Base-by-base conservation (phyloP, 2,329 filamentous ascomycete genomes). In the Cordyceps fumosorosea region DNA sequence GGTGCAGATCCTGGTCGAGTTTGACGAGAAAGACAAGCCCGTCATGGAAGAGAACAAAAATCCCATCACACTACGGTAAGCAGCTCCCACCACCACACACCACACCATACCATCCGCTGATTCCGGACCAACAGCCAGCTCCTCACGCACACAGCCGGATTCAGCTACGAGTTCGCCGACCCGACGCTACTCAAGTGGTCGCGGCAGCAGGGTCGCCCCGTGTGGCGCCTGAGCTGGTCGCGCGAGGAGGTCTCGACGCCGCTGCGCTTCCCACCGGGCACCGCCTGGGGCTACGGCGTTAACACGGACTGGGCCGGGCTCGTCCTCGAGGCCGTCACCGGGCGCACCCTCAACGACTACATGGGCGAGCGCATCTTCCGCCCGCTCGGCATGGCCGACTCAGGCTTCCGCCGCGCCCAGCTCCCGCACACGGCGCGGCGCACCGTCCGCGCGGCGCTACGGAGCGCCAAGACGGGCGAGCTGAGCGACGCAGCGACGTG, bases 231-330 rank as follows among this genome's bases (percentile, higher is more conserved):
- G 34, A 57, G 65, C n/a, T 69, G 65, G 52, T 67, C 65, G 3
- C 56, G 69, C n/a, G 72, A 73, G 12, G 70, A 70, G 63, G 76
- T 69, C 63, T 63, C 65, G 34, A 70, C 74, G 63, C 78, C 75
- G 1, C 67, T 77, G 11, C 67, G 69, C 56, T 76, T 76, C 64
- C 58, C 68, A 2, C 73, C 78, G 0, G 78, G 78, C 0, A 67
- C 69, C 11, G 71, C 73, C 1, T 81, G 77, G 77, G 69, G 70
- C 26, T 81, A 80, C 56, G 77, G 78, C 2, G 64, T 69, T 5
- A 64, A 65, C 0, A 65, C 74, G 37, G 78, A 80, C 68, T 79
- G 73, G 68, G 76, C 73, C 0, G 77, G 76, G 14, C 60, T 72
- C 7, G 68, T 74, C 0, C 66, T 80, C 4, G 74, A 77, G 65